phyloP scores from a whole-genome alignment of 495 filamentous ascomycete genomes.

The Podospora comata region DNA sequence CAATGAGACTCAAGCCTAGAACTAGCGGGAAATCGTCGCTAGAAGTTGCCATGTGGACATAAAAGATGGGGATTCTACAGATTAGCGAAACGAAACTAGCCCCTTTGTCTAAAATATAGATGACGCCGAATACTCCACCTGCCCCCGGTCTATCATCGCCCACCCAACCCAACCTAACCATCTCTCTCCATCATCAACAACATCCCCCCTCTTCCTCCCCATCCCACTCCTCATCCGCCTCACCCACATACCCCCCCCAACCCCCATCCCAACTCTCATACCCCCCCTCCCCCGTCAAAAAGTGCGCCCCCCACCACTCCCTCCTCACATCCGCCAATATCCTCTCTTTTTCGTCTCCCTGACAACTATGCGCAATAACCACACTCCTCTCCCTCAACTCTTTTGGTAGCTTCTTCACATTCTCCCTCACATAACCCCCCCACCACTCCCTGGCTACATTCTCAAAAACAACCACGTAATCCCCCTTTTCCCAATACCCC shows the following conservation, averaged over 20 bases:
- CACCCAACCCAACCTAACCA: neutral
- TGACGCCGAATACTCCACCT: too few relatives aligned
- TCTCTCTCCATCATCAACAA: neutral
- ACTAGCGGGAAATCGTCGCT: too few relatives aligned
- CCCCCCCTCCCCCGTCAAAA: slow-evolving; percentile 24
- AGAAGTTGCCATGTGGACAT: too few relatives aligned
- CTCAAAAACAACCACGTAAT: slow-evolving; percentile 32
- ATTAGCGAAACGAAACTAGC: neutral
- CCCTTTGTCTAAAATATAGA: neutral
- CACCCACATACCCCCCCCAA: neutral
- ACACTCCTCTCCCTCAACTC: slow-evolving; percentile 22
- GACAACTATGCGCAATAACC: slow-evolving; percentile 23
- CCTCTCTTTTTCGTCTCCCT: slow-evolving; percentile 9
- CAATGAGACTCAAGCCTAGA: too few relatives aligned
- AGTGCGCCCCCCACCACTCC: slow-evolving; percentile 24
- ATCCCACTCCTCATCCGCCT: slow-evolving; percentile 10
- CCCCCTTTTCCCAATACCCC: slow-evolving; percentile 23
- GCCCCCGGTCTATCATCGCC: neutral
- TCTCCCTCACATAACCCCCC: slow-evolving; percentile 17
- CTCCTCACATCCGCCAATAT: slow-evolving; percentile 17
- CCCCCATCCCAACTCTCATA: slow-evolving; percentile 19
- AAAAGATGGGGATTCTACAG: too few relatives aligned
- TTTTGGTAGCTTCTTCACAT: slow-evolving; percentile 14
- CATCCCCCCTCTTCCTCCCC: neutral
- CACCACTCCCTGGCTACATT: slow-evolving; percentile 24